Evolutionary conservation across 2,329 filamentous ascomycete species (phyloP).

Genomic region (Claviceps capensis): DNA sequence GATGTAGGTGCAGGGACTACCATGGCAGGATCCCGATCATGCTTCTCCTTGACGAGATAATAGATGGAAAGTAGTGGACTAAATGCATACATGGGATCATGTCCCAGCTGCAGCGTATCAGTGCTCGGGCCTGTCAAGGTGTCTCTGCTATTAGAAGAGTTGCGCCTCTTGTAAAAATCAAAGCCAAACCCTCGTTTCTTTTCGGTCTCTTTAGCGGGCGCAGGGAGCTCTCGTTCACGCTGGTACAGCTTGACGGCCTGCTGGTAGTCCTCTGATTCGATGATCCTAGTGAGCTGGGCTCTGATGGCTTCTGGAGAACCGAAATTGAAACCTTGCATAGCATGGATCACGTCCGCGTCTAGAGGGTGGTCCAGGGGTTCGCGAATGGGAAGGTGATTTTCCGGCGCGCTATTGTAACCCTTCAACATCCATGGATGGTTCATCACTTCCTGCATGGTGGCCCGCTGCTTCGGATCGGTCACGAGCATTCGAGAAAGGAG

Average conservation of each 20-base stretch:
- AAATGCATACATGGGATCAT: conserved; percentile 85
- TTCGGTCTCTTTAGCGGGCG: conserved; percentile 50
- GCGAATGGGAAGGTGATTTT: conserved; percentile 73
- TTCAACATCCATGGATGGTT: conserved; percentile 93
- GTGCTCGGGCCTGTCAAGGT: conserved; percentile 73
- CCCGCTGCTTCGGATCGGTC: conserved; percentile 78
- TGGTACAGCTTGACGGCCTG: conserved; percentile 60
- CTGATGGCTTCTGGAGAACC: conserved; percentile 74
- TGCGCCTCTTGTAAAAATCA: conserved; percentile 92
- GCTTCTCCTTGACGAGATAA: conserved; percentile 90
- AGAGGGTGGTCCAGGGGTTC: conserved; percentile 78
- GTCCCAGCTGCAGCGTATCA: conserved; percentile 69
- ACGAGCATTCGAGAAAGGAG: conserved; percentile 92
- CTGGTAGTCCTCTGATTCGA: conserved; percentile 91
- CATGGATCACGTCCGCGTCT: conserved; percentile 69
- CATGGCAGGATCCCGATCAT: conserved; percentile 54
- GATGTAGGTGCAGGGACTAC: conserved; percentile 30
- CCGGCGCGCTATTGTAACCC: conserved; percentile 72
- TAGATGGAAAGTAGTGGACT: conserved; percentile 89
- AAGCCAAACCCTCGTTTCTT: conserved; percentile 80
- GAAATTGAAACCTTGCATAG: conserved; percentile 98
- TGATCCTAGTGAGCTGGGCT: conserved; percentile 65
- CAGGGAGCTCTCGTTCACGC: conserved; percentile 49
- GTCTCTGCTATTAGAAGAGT: conserved; percentile 78
- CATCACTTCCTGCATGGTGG: conserved; percentile 83